phyloP scores from a whole-genome alignment of 495 filamentous ascomycete genomes.

The Penicillium desertorum region DNA sequence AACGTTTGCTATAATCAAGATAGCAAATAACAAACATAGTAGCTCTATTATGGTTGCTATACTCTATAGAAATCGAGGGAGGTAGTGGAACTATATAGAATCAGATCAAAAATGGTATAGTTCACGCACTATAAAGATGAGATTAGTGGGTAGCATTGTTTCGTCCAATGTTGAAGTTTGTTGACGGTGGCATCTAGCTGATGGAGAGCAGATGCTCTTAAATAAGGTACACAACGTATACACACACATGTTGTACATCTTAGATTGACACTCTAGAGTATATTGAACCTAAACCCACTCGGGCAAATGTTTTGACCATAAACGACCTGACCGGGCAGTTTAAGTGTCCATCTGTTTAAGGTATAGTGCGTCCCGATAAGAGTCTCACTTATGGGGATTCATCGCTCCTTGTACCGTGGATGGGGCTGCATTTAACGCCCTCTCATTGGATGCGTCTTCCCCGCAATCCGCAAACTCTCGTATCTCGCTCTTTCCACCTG shows the following conservation, averaged over 20 bases:
- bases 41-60: too few species aligned
- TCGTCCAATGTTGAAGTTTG: not conserved
- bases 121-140: not conserved
- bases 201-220: not conserved
- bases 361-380: not conserved
- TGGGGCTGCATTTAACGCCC: not conserved
- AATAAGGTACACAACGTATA: not conserved
- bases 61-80: too few species aligned
- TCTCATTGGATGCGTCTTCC: not conserved
- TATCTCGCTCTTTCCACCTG: not conserved
- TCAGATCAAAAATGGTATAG: too few species aligned
- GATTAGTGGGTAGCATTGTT: constrained; percentile 1
- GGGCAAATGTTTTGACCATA: constrained; percentile 16
- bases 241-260: not conserved
- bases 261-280: not conserved
- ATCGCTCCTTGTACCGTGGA: not conserved
- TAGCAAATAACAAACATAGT: too few species aligned
- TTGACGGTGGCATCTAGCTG: not conserved
- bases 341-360: not conserved
- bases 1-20: too few species aligned
- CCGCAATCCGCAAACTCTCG: not conserved
- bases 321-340: not conserved
- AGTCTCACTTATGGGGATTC: too few species aligned
- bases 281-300: not conserved
- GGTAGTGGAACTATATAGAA: too few species aligned